Evolutionary conservation across 1,284 basidiomycete genomes (phyloP).

Genomic region (Uromyces viciae-fabae): DNA sequence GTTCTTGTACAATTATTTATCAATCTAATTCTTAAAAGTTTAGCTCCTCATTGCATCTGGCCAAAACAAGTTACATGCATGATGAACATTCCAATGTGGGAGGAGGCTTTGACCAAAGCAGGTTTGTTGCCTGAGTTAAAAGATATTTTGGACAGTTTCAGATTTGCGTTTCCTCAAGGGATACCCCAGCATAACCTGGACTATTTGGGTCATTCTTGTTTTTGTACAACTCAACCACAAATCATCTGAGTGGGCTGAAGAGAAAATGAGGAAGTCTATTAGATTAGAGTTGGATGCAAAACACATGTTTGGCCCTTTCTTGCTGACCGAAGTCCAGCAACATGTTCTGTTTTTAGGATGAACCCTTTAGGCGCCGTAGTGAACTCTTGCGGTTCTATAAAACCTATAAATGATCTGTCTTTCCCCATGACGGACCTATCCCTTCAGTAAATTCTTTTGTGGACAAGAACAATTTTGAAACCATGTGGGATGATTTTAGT

Average conservation of each 20-base stretch:
- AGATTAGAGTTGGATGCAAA: neutral
- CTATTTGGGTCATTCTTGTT: no score
- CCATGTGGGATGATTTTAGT: constrained; percentile 10
- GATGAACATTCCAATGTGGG: neutral
- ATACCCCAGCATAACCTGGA: neutral
- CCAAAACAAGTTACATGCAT: neutral
- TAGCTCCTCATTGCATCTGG: no score
- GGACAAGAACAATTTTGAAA: neutral
- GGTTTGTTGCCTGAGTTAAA: neutral
- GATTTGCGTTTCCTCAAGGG: neutral
- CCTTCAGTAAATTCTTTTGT: constrained; percentile 8
- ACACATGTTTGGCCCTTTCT: neutral
- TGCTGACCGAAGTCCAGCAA: neutral
- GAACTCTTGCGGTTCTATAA: neutral
- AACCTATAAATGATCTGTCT: constrained; percentile 4
- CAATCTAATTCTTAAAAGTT: no score
- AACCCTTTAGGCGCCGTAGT: neutral
- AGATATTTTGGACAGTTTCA: neutral
- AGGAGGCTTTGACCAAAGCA: neutral
- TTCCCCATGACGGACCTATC: neutral
- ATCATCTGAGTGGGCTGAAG: neutral
- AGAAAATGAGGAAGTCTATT: neutral
- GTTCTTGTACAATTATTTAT: no score
- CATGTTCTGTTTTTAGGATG: neutral
- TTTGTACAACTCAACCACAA: neutral